These are phyloP conservation scores for Pyrus bretschneideri DNA, from an alignment of 306 rosid genomes.

Conservation along the genomic window DNA sequence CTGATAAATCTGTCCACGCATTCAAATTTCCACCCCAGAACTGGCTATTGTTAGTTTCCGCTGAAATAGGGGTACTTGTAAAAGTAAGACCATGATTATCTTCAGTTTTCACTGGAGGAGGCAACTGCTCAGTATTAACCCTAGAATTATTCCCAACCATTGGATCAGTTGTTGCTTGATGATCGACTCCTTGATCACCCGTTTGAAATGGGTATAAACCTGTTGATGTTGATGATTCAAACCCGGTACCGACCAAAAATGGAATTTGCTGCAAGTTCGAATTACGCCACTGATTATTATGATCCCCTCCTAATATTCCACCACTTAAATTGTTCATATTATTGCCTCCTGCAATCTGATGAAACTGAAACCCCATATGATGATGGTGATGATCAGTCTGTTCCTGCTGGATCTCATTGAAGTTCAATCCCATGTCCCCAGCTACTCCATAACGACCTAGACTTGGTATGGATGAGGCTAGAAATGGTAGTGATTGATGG, in stretches of 20 bases:
- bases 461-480: constrained; percentile 65
- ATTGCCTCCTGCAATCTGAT: constrained; percentile 31
- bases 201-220: constrained; percentile 43
- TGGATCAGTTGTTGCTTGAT: neutral
- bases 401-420: constrained; percentile 44
- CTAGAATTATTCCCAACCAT: constrained; percentile 31
- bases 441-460: constrained; percentile 45
- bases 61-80: constrained; percentile 6
- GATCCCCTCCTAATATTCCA: constrained; percentile 9
- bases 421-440: constrained; percentile 50
- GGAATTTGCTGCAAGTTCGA: constrained; percentile 47
- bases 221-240: constrained; percentile 29
- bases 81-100: constrained; percentile 33
- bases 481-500: constrained; percentile 36
- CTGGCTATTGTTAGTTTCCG: constrained; percentile 14
- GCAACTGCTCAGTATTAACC: constrained; percentile 20
- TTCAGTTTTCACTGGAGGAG: constrained; percentile 49
- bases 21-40: constrained; percentile 23
- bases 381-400: constrained; percentile 23
- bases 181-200: constrained; percentile 15
- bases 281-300: constrained; percentile 51
- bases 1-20: constrained; percentile 66
- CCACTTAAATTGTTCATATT: constrained; percentile 4
- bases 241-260: constrained; percentile 34
- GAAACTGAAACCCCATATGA: constrained; percentile 35